These are phyloP conservation scores for Acacia concinna DNA, from an alignment of 331 rosid species.

Conservation along the genomic window DNA sequence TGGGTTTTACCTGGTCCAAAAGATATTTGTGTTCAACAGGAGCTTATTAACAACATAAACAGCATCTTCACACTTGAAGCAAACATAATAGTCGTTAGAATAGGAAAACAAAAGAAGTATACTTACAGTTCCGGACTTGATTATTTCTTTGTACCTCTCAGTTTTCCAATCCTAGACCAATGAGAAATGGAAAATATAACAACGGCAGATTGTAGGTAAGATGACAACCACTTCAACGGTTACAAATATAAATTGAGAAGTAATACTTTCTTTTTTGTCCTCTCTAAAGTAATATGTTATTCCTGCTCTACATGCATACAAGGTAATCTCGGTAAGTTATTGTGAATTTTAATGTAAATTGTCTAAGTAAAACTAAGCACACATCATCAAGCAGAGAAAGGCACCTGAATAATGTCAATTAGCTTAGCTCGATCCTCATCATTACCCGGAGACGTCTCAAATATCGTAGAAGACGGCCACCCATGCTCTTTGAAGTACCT, in stretches of 20 bases:
- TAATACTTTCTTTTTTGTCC: not conserved
- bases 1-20: slow-evolving; percentile 76
- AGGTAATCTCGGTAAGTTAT: too few relatives aligned
- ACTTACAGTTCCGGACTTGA: slow-evolving; percentile 95
- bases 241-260: slow-evolving; percentile 1
- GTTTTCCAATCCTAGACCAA: slow-evolving; percentile 90
- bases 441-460: slow-evolving; percentile 61
- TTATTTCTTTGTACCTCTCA: slow-evolving; percentile 88
- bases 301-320: too few relatives aligned
- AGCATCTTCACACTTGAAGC: slow-evolving; percentile 11
- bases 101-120: slow-evolving; percentile 23
- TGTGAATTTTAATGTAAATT: too few relatives aligned
- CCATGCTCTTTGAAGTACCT: slow-evolving; percentile 92
- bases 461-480: slow-evolving; percentile 79
- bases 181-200: slow-evolving; percentile 32
- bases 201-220: not conserved
- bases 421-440: slow-evolving; percentile 70
- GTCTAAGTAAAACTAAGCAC: not conserved
- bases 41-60: slow-evolving; percentile 20
- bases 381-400: not conserved
- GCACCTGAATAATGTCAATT: slow-evolving; percentile 68
- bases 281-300: too few relatives aligned
- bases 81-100: not conserved
- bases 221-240: not conserved
- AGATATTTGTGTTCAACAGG: not conserved